Conservation (phyloP, 345 rosid genomes). For the Aegle marmelos region DNA sequence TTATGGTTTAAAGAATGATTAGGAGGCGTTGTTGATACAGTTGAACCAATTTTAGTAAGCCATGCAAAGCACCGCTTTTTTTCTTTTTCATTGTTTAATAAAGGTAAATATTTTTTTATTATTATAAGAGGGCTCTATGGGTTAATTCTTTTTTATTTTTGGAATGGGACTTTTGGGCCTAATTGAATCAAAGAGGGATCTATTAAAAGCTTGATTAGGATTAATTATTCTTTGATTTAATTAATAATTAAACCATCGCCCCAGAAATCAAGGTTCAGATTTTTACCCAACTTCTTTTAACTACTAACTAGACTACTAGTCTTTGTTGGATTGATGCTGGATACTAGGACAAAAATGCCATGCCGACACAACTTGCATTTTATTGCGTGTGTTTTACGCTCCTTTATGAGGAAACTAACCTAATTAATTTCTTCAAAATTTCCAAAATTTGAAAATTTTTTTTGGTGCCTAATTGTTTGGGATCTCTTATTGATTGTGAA, state of each 20-base stretch:
- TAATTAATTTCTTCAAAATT: neutral
- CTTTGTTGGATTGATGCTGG: constrained; percentile 28
- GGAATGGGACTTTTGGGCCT: neutral
- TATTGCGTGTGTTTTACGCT: neutral
- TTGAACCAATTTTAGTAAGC: neutral
- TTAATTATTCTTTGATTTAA: constrained; percentile 15
- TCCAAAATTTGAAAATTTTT: neutral
- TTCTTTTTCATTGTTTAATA: neutral
- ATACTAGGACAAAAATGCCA: neutral
- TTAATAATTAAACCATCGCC: constrained; percentile 24
- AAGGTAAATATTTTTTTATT: neutral
- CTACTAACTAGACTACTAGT: constrained; percentile 26
- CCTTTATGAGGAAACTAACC: neutral
- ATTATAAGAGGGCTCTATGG: constrained; percentile 9
- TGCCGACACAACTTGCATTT: neutral
- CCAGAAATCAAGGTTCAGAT: constrained; percentile 54
- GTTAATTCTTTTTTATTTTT: neutral
- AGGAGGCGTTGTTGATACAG: constrained; percentile 3
- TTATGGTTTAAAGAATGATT: constrained; percentile 10
- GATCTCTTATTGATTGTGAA: neutral
- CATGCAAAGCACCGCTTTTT: neutral
- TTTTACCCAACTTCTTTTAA: constrained; percentile 24
- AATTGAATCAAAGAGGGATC: constrained; percentile 14
- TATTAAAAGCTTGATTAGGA: constrained; percentile 19
- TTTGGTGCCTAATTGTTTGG: neutral